phyloP scores from a whole-genome alignment of 2,329 filamentous ascomycete genomes.

The Fusarium duplospermum region DNA sequence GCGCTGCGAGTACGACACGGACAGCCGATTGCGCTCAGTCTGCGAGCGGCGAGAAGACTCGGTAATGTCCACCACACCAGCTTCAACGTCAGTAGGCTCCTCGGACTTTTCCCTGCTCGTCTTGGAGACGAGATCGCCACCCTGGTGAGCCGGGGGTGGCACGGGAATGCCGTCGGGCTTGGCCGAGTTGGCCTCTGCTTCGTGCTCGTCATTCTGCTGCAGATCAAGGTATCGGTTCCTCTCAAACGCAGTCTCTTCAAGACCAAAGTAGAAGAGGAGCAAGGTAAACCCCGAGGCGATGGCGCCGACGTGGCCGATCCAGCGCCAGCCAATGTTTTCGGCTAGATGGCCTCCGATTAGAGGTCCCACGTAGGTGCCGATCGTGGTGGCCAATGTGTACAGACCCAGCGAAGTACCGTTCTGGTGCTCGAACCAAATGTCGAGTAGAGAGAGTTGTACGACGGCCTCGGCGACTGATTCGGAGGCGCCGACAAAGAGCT shows the following conservation, averaged over 20 bases:
- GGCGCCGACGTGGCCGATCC: slow-evolving; percentile 64
- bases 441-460: slow-evolving; percentile 67
- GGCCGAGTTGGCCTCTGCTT: background rate
- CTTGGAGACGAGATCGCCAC: background rate
- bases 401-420: slow-evolving; percentile 65
- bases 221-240: slow-evolving; percentile 52
- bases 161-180: slow-evolving; percentile 33
- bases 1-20: slow-evolving; percentile 43
- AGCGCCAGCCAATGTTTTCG: slow-evolving; percentile 63
- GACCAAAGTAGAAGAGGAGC: slow-evolving; percentile 60
- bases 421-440: slow-evolving; percentile 69
- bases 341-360: slow-evolving; percentile 64
- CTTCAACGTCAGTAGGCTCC: slow-evolving; percentile 19
- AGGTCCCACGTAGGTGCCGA: slow-evolving; percentile 67
- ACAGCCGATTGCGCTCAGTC: slow-evolving; percentile 36
- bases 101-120: slow-evolving; percentile 20
- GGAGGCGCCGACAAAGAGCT: slow-evolving; percentile 68
- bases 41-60: slow-evolving; percentile 26
- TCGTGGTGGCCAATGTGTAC: slow-evolving; percentile 66
- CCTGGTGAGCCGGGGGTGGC: background rate
- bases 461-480: slow-evolving; percentile 67
- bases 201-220: slow-evolving; percentile 18
- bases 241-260: slow-evolving; percentile 65
- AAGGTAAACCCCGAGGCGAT: slow-evolving; percentile 62
- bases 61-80: slow-evolving; percentile 14